phyloP scores from a whole-genome alignment of 768 basidiomycete genomes.

The Tylopilus subfusipes region DNA sequence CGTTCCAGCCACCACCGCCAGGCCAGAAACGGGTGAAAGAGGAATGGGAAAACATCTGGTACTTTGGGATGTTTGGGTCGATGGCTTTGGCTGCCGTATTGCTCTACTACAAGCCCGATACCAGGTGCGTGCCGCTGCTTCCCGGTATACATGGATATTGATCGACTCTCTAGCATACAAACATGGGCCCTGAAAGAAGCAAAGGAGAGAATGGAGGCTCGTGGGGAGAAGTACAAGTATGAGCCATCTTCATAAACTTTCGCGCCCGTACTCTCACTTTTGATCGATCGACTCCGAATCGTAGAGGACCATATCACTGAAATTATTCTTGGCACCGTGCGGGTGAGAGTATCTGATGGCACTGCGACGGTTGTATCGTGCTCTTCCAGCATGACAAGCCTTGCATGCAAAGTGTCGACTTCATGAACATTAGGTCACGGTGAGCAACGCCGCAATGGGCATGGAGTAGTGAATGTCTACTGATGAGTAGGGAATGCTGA shows the following conservation, averaged over 20 bases:
- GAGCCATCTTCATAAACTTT: constrained; percentile 46
- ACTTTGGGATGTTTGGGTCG: constrained; percentile 85
- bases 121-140: constrained; percentile 54
- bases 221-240: constrained; percentile 88
- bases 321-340: not conserved
- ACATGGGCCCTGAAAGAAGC: constrained; percentile 91
- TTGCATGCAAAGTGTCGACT: not conserved
- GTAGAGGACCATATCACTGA: not conserved
- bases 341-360: not conserved
- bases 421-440: not conserved
- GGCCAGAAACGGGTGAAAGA: constrained; percentile 86
- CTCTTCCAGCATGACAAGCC: no score
- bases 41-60: constrained; percentile 90
- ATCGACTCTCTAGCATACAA: constrained; percentile 60
- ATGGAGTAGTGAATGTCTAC: constrained; percentile 2
- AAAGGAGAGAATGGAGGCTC: constrained; percentile 84
- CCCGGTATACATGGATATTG: constrained; percentile 1
- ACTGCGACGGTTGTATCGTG: no score
- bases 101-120: constrained; percentile 91
- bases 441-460: not conserved
- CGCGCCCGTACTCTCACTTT: constrained; percentile 3
- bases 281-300: not conserved
- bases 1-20: constrained; percentile 61
- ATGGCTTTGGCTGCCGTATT: constrained; percentile 74
- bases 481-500: constrained; percentile 19